Base-by-base conservation (phyloP, 163 green algal genomes). In the Chlorella variabilis region DNA sequence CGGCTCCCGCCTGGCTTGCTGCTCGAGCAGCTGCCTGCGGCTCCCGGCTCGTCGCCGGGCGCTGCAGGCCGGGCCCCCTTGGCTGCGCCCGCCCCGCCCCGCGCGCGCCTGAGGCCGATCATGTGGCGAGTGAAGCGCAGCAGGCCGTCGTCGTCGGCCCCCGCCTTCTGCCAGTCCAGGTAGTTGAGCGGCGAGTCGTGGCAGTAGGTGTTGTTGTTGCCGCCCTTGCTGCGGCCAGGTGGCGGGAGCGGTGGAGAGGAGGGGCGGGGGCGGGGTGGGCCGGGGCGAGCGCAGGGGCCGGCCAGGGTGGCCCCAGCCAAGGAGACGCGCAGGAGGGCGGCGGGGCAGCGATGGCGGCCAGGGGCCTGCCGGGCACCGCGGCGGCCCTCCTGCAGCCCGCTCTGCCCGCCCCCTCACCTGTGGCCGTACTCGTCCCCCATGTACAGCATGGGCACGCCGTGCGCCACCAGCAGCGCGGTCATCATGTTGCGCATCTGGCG, bases 401-500 rank as follows among this genome's bases (percentile, higher is more conserved):
- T 27, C 45, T 21, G 3, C 75, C 3, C 59, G 5, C 58, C 21
- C 42, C 23, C 59, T 0, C 77, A 87, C 87, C 84, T 95, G 90
- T 99, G 97, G 1, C 94, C 95, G 84, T 98, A 99, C 91, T 99
- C 97, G 83, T 99, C 97, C 2, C 97, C 97, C 96, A 98, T 98
- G 42, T 93, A 85, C 4, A 99, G 84, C 97, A 99, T 99, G 70
- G 97, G 97, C 48, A 98, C 91, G 27, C 97, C 97, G 70, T 98
- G 92, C 0, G 94, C 89, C 77, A 99, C 79, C 85, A 99, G 90
- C 81, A 99, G 93, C 33, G 94, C 94, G 1, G 91, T 68, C 38
- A 90, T 78, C 63, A 99, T 89, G 91, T 99, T 99, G 77, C 95
- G 94, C 88, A 96, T 95, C 56, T 80, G 97, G 41, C 87, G 82